Percentiles rank a stretch among this genome's conserved stretches.
Conservation (phyloP, 257 asterid genomes). For the Coffea eugenioides region DNA sequence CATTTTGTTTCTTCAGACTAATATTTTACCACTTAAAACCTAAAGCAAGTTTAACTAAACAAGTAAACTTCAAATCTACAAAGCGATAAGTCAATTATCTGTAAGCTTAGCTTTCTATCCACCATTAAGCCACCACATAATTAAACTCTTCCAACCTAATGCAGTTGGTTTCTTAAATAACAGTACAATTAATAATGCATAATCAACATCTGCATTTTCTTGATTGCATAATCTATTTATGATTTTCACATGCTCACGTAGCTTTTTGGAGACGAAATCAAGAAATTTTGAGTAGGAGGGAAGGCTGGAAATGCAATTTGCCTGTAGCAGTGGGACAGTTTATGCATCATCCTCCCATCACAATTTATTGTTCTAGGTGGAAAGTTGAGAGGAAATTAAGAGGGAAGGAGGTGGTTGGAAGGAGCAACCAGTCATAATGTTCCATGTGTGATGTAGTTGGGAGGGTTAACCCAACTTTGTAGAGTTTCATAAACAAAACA, state of each 20-base stretch:
- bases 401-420: slow-evolving; percentile 30
- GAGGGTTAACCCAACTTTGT: slow-evolving; percentile 3
- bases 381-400: slow-evolving; percentile 6
- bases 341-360: background rate
- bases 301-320: no score
- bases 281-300: no score
- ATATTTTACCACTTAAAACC: background rate
- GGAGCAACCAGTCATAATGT: slow-evolving; percentile 6
- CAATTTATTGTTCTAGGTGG: background rate
- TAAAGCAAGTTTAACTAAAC: background rate
- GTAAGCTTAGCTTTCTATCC: background rate
- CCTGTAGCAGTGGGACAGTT: background rate
- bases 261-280: background rate
- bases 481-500: background rate
- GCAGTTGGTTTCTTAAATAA: background rate
- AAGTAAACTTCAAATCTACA: background rate
- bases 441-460: slow-evolving; percentile 17
- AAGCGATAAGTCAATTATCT: no score
- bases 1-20: background rate
- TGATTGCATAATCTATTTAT: background rate
- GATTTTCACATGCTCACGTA: background rate
- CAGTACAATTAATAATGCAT: background rate
- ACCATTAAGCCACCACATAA: no score
- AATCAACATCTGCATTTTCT: background rate
- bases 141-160: no score